Evolutionary conservation across 176 grass and related monocot species (phyloP).

Genomic region (Rhynchospora breviuscula): DNA sequence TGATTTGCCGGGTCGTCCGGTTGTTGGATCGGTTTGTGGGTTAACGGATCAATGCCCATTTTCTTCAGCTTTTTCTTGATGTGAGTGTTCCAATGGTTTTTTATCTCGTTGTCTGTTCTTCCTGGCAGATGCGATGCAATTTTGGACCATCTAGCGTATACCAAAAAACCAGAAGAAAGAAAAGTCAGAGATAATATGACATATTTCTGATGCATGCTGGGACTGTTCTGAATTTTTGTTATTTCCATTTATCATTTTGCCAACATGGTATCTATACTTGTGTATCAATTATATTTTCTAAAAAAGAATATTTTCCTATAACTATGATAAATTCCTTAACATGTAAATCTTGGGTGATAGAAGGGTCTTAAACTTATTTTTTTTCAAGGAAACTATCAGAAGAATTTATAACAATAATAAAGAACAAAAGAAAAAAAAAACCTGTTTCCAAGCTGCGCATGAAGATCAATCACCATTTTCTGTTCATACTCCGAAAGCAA

Average conservation of each 20-base stretch:
- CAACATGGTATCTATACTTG: not conserved
- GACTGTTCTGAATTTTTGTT: not conserved
- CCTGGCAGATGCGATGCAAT: constrained; percentile 75
- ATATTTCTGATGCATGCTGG: not conserved
- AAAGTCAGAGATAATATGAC: not conserved
- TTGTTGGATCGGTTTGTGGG: constrained; percentile 44
- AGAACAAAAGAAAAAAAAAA: constrained; percentile 12
- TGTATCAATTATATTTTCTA: not conserved
- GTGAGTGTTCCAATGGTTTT: constrained; percentile 94
- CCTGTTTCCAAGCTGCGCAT: constrained; percentile 79
- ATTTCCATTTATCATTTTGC: not conserved
- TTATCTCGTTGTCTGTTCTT: constrained; percentile 90
- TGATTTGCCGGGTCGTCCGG: not conserved
- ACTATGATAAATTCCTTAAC: not conserved
- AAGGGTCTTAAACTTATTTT: too few species aligned
- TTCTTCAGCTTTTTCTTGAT: constrained; percentile 90
- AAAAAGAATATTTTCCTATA: not conserved
- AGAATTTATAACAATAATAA: not conserved
- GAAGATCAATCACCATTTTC: constrained; percentile 71
- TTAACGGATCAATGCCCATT: constrained; percentile 74
- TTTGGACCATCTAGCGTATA: constrained; percentile 66
- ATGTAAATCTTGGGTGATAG: not conserved
- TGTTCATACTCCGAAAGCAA: constrained; percentile 62
- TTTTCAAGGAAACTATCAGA: not conserved
- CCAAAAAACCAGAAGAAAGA: not conserved